phyloP scores from a whole-genome alignment of 805 yeast species.

The Saturnispora gosingensis region DNA sequence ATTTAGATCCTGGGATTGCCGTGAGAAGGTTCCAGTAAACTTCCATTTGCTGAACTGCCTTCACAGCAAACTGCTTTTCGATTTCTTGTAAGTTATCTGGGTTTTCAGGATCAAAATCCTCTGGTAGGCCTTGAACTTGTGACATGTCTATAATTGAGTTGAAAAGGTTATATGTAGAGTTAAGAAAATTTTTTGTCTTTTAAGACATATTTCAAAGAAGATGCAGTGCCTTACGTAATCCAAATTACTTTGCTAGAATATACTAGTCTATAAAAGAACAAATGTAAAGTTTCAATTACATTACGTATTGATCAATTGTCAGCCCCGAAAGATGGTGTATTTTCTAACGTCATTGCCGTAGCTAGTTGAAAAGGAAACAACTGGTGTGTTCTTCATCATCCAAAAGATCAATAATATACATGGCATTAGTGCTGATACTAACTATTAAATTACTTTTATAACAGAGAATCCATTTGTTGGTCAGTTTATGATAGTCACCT shows the following conservation, averaged over 20 bases:
- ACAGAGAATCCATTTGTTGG: not conserved
- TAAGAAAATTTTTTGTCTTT: not conserved
- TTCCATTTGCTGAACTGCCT: constrained; percentile 92
- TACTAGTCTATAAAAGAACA: not conserved
- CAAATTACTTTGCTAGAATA: not conserved
- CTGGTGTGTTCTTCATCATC: constrained; percentile 15
- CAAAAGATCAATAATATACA: not conserved
- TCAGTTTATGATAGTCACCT: not conserved
- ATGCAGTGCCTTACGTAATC: not conserved
- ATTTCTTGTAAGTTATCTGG: constrained; percentile 95
- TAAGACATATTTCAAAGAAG: not conserved
- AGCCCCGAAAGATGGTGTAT: constrained; percentile 22
- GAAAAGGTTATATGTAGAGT: not conserved
- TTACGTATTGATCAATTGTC: constrained; percentile 7
- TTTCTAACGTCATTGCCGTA: constrained; percentile 19
- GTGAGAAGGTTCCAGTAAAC: constrained; percentile 81
- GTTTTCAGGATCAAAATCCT: constrained; percentile 51
- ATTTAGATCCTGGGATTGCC: constrained; percentile 67
- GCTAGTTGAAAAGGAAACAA: constrained; percentile 16
- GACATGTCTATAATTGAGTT: not conserved
- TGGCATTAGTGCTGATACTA: not conserved
- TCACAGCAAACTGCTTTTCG: constrained; percentile 96
- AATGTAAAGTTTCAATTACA: not conserved
- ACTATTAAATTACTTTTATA: not conserved
- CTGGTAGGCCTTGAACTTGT: constrained; percentile 14